These are phyloP conservation scores for Flaveria robusta DNA, from an alignment of 129 eudicot species.

Conservation along the genomic window DNA sequence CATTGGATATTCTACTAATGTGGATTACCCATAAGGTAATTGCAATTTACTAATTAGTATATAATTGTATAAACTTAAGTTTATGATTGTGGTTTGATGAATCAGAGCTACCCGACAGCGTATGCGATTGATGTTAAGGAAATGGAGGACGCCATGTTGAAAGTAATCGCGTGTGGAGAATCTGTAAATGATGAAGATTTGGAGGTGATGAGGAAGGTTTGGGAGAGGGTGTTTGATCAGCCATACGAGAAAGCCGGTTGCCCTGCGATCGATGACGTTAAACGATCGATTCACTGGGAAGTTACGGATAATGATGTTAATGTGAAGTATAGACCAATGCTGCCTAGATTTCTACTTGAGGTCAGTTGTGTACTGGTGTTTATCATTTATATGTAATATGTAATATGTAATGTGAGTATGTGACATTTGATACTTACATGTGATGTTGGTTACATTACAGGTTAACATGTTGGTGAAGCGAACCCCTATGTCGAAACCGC, in stretches of 20 bases:
- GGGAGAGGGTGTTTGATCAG: constrained; percentile 79
- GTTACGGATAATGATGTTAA: constrained; percentile 68
- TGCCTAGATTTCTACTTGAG: constrained; percentile 81
- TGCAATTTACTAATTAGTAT: neutral
- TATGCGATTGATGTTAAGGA: constrained; percentile 72
- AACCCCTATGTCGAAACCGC: constrained; percentile 27
- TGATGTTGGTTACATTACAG: constrained; percentile 39
- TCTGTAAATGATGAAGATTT: constrained; percentile 51
- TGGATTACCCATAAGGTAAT: constrained; percentile 92
- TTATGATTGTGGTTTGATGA: constrained; percentile 29
- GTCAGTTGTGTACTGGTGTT: constrained; percentile 39
- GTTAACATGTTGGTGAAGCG: constrained; percentile 57
- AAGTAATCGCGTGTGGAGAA: constrained; percentile 53
- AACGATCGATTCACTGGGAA: constrained; percentile 62
- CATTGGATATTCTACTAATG: constrained; percentile 79
- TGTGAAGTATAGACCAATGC: constrained; percentile 57
- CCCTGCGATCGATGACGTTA: constrained; percentile 29
- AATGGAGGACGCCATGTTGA: constrained; percentile 56
- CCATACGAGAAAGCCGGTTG: constrained; percentile 96
- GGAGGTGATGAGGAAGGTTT: constrained; percentile 56
- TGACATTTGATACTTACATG: neutral
- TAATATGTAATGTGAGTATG: too few relatives aligned
- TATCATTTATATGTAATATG: neutral
- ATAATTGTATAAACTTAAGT: neutral
- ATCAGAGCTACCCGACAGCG: constrained; percentile 87